Conservation (phyloP, 2,329 filamentous ascomycete species). For the Penicillium brasilianum region DNA sequence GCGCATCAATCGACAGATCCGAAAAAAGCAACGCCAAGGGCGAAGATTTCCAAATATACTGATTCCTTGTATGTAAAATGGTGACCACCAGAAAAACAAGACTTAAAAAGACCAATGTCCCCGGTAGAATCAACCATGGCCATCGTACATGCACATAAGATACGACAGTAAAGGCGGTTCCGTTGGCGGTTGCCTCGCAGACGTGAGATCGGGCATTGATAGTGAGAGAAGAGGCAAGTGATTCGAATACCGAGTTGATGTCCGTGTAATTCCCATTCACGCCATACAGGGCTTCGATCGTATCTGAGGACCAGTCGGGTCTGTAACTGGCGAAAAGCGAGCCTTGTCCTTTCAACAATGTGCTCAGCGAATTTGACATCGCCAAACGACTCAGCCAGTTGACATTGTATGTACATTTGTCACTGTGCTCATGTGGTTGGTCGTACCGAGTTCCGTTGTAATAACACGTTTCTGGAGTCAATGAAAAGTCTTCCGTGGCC, state of each 20-base stretch:
- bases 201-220: constrained; percentile 29
- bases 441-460: constrained; percentile 20
- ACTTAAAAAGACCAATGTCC: constrained; percentile 50
- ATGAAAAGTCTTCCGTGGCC: constrained; percentile 8
- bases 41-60: constrained; percentile 36
- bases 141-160: constrained; percentile 32
- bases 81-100: constrained; percentile 55
- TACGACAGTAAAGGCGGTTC: constrained; percentile 27
- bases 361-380: constrained; percentile 26
- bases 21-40: constrained; percentile 33
- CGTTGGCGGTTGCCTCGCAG: constrained; percentile 20
- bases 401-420: constrained; percentile 29
- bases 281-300: constrained; percentile 28
- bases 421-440: constrained; percentile 10
- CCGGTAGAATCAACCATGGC: constrained; percentile 31
- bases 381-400: constrained; percentile 27
- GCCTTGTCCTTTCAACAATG: constrained; percentile 27
- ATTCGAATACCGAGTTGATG: constrained; percentile 25
- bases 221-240: constrained; percentile 25
- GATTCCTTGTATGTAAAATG: constrained; percentile 30
- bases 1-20: constrained; percentile 25
- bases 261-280: constrained; percentile 26
- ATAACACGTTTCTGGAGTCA: constrained; percentile 32
- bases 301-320: constrained; percentile 29
- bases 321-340: constrained; percentile 27